Percentiles rank a stretch among this genome's conserved stretches.
Conservation (phyloP, 495 filamentous ascomycete genomes). For the Glarea lozoyensis region DNA sequence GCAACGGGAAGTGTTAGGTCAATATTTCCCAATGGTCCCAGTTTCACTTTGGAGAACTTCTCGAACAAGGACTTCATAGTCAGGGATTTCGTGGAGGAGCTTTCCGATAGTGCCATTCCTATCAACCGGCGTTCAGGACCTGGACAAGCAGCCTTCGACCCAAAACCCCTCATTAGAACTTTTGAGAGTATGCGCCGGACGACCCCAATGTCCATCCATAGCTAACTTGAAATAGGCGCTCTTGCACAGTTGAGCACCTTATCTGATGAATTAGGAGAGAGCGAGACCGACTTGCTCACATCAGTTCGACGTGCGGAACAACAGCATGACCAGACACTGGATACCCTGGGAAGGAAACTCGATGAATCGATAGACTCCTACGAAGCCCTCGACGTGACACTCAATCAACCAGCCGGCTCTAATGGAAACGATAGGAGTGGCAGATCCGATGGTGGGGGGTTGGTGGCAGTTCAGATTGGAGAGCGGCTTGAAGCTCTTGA, state of each 20-base stretch:
- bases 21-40: conserved; percentile 68
- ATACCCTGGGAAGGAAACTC: conserved; percentile 74
- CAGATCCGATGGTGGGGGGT: conserved; percentile 53
- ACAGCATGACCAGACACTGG: conserved; percentile 83
- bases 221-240: conserved; percentile 38
- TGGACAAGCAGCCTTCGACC: conserved; percentile 75
- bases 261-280: conserved; percentile 74
- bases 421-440: conserved; percentile 16
- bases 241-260: conserved; percentile 69
- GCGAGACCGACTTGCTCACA: conserved; percentile 82
- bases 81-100: conserved; percentile 89
- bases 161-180: conserved; percentile 90
- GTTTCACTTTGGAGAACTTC: conserved; percentile 82
- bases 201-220: not conserved
- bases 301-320: conserved; percentile 85
- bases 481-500: conserved; percentile 90
- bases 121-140: conserved; percentile 63
- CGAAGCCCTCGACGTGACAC: conserved; percentile 73
- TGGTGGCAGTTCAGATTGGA: conserved; percentile 89
- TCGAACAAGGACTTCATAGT: conserved; percentile 92
- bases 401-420: conserved; percentile 43
- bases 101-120: conserved; percentile 77
- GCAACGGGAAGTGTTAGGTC: conserved; percentile 40
- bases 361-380: conserved; percentile 87
- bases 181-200: conserved; percentile 63